These are phyloP conservation scores for Sapria himalayana DNA, from an alignment of 345 rosid genomes.

Conservation along the genomic window DNA sequence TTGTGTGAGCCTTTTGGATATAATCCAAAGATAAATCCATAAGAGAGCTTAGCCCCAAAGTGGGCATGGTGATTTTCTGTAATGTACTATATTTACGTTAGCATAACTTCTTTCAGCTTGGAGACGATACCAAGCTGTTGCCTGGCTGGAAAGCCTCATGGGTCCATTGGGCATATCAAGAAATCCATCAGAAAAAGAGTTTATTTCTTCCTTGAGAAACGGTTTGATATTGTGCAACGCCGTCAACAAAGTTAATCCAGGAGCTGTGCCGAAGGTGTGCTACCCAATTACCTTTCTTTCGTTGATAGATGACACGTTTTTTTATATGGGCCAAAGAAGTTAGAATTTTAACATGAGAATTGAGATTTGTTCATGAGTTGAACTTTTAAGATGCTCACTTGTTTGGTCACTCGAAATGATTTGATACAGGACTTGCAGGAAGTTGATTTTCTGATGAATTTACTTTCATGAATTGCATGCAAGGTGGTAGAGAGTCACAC, in stretches of 20 bases:
- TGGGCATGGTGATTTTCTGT: neutral
- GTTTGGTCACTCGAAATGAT: too few species aligned
- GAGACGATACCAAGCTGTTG: constrained; percentile 49
- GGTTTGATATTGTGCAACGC: constrained; percentile 63
- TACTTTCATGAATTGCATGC: too few species aligned
- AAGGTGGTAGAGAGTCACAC: constrained; percentile 66
- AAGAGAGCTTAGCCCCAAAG: neutral
- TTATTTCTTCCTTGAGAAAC: constrained; percentile 78
- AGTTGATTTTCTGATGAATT: too few species aligned
- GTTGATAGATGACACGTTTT: too few species aligned
- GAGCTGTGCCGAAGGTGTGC: constrained; percentile 61
- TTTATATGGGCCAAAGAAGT: too few species aligned
- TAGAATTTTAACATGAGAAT: too few species aligned
- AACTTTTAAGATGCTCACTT: too few species aligned
- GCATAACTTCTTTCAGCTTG: constrained; percentile 34
- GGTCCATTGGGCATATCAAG: constrained; percentile 44
- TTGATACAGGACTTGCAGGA: too few species aligned
- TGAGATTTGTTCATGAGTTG: too few species aligned
- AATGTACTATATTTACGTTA: neutral
- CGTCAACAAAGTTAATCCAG: constrained; percentile 65
- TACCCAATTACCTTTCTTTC: too few species aligned
- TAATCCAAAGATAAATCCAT: neutral
- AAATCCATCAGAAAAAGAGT: constrained; percentile 63
- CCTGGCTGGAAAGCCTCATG: constrained; percentile 52
- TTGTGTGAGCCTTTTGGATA: neutral